Conservation (phyloP, 345 rosid species). For the Clausena lansium region DNA sequence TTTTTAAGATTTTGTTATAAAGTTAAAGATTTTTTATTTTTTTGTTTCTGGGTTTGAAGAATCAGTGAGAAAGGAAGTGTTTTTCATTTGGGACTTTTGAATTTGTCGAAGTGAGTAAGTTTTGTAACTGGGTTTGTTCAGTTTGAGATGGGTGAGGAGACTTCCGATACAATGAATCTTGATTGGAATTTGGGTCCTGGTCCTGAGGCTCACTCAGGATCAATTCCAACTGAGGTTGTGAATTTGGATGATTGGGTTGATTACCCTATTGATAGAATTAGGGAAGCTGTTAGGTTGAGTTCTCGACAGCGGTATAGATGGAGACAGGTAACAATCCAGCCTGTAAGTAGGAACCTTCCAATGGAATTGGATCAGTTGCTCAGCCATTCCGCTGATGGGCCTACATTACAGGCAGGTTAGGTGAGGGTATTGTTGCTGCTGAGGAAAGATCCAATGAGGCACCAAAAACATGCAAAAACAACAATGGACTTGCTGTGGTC, state of each 20-base stretch:
- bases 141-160: slow-evolving; percentile 63
- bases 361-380: slow-evolving; percentile 60
- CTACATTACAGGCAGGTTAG: slow-evolving; percentile 71
- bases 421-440: slow-evolving; percentile 56
- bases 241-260: slow-evolving; percentile 64
- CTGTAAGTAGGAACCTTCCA: slow-evolving; percentile 42
- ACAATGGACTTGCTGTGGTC: slow-evolving; percentile 84
- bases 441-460: slow-evolving; percentile 63
- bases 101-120: not conserved
- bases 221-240: slow-evolving; percentile 38
- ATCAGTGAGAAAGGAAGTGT: slow-evolving; percentile 2
- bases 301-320: slow-evolving; percentile 47
- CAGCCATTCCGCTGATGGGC: slow-evolving; percentile 41
- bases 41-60: slow-evolving; percentile 9
- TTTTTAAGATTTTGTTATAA: not conserved
- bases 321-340: slow-evolving; percentile 46
- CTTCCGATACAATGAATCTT: slow-evolving; percentile 79
- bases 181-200: slow-evolving; percentile 91
- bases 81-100: slow-evolving; percentile 5
- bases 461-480: slow-evolving; percentile 64
- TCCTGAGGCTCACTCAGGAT: slow-evolving; percentile 56
- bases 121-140: slow-evolving; percentile 9
- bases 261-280: slow-evolving; percentile 45
- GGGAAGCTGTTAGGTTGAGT: slow-evolving; percentile 62
- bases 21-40: not conserved